Evolutionary conservation across 768 basidiomycete species (phyloP).

Genomic region (Xerocomellus amylosporus): DNA sequence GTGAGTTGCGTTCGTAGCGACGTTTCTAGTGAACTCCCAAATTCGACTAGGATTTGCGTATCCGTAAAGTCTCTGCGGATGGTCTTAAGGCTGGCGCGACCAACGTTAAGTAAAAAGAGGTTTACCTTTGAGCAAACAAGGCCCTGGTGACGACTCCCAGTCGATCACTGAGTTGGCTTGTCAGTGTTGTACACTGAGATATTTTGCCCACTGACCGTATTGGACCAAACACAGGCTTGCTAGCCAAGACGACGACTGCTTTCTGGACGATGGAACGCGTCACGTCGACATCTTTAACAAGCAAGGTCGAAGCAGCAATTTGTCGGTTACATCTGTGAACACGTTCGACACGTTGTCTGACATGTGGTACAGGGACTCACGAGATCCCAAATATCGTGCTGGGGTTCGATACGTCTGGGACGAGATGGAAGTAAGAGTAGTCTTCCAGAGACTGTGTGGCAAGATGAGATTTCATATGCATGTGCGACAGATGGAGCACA

Average conservation of each 20-base stretch:
- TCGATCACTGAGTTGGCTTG: constrained; percentile 63
- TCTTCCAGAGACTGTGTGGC: constrained; percentile 55
- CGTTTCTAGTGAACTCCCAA: constrained; percentile 71
- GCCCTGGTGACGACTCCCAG: constrained; percentile 92
- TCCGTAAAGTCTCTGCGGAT: constrained; percentile 76
- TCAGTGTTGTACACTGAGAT: constrained; percentile 1
- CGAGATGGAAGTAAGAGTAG: constrained; percentile 94
- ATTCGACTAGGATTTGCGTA: constrained; percentile 85
- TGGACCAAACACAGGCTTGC: constrained; percentile 89
- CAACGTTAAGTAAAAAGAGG: background rate
- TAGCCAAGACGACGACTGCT: constrained; percentile 91
- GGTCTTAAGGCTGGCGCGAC: background rate
- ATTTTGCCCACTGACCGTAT: constrained; percentile 56
- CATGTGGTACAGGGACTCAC: constrained; percentile 35
- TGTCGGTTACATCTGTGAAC: constrained; percentile 85
- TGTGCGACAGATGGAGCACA: constrained; percentile 29
- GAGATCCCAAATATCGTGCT: constrained; percentile 96
- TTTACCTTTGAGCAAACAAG: constrained; percentile 77
- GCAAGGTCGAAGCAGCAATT: constrained; percentile 73
- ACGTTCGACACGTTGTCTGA: background rate
- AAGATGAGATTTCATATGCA: constrained; percentile 8
- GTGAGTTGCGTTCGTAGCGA: constrained; percentile 80
- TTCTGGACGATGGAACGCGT: constrained; percentile 97
- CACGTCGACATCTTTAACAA: constrained; percentile 79
- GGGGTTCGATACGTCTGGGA: constrained; percentile 65